Evolutionary conservation across 2,329 filamentous ascomycete genomes (phyloP).

Genomic region (Pseudogymnoascus sp.): DNA sequence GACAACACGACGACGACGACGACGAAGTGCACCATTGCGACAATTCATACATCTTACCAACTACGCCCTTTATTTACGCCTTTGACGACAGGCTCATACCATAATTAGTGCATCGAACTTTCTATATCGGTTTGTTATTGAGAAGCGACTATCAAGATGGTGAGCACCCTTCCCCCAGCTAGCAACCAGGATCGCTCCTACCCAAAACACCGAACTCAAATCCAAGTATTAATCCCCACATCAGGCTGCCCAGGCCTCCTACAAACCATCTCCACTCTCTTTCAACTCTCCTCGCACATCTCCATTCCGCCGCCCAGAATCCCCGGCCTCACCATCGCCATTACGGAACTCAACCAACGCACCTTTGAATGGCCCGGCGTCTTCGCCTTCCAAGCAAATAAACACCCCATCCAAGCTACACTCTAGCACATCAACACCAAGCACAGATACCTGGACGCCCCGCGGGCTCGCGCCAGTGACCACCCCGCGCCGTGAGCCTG

Average conservation of each 20-base stretch:
- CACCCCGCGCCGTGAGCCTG: conserved; percentile 23
- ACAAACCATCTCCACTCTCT: conserved; percentile 63
- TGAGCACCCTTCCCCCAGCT: neutral
- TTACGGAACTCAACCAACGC: conserved; percentile 58
- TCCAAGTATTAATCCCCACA: conserved; percentile 7
- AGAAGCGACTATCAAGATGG: conserved; percentile 3
- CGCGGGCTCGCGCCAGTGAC: conserved; percentile 25
- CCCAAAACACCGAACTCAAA: conserved; percentile 6
- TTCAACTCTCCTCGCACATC: conserved; percentile 64
- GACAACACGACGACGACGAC: conserved; percentile 3
- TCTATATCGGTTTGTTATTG: neutral
- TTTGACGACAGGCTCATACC: neutral
- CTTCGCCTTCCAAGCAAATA: conserved; percentile 35
- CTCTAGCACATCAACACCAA: conserved; percentile 22
- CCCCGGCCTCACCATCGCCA: conserved; percentile 56
- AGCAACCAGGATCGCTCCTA: conserved; percentile 5
- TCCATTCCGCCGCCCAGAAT: conserved; percentile 54
- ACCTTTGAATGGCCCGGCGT: conserved; percentile 35
- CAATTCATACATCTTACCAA: conserved; percentile 1
- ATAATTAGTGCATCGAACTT: neutral
- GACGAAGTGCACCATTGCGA: neutral
- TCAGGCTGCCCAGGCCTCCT: conserved; percentile 48
- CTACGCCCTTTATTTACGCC: neutral
- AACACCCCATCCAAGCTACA: conserved; percentile 34
- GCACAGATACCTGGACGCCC: conserved; percentile 23